These are phyloP conservation scores for Brachypodium distachyon DNA, from an alignment of 202 grass and related monocot genomes.

Conservation along the genomic window DNA sequence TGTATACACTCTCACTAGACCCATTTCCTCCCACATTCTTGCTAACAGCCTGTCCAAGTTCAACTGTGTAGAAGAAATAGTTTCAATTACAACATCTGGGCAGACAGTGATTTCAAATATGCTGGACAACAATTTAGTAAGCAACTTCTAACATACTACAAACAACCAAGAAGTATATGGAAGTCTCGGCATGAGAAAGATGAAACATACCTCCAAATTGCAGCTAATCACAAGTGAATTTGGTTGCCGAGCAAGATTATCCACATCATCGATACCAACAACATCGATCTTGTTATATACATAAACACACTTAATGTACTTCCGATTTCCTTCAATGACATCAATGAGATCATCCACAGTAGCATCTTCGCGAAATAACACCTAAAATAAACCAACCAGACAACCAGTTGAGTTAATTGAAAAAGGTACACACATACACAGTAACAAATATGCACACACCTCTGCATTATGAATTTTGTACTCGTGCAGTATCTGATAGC, in stretches of 20 bases:
- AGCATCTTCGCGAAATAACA: constrained; percentile 94
- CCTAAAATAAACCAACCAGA: constrained; percentile 48
- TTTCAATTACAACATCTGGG: neutral
- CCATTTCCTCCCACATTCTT: constrained; percentile 99
- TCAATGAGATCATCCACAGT: constrained; percentile 99
- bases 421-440: neutral
- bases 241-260: constrained; percentile 85
- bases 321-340: constrained; percentile 95
- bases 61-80: constrained; percentile 42
- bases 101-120: neutral
- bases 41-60: constrained; percentile 93
- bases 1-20: constrained; percentile 93
- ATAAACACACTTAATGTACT: constrained; percentile 98
- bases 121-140: neutral
- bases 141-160: neutral
- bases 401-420: constrained; percentile 6
- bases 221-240: constrained; percentile 99
- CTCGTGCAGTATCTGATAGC: constrained; percentile 95
- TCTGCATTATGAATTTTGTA: constrained; percentile 99
- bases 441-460: constrained; percentile 19
- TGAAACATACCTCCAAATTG: constrained; percentile 73
- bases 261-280: constrained; percentile 96
- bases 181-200: neutral
- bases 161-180: neutral
- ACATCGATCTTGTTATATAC: constrained; percentile 99